A percentile compares a stretch with the other conserved stretches of the same genome.
phyloP scores from a whole-genome alignment of 306 rosid genomes.

The Dalbergia oliveri region DNA sequence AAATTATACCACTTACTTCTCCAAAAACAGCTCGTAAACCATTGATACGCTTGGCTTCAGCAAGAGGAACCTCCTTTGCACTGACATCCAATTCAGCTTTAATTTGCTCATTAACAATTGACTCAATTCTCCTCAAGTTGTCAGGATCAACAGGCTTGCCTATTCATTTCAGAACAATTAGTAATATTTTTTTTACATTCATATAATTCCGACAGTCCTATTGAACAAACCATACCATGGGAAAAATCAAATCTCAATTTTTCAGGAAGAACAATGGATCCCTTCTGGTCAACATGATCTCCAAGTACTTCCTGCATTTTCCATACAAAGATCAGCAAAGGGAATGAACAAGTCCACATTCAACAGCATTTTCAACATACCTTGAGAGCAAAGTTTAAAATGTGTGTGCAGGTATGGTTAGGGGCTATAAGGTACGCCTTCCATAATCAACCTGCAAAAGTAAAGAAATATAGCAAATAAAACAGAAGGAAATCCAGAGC shows the following conservation, averaged over 20 bases:
- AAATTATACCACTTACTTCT: conserved; percentile 67
- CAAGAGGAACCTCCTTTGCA: conserved; percentile 77
- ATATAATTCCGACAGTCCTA: conserved; percentile 34
- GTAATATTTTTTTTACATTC: conserved; percentile 1
- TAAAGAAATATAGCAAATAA: conserved; percentile 37
- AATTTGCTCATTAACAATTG: conserved; percentile 90
- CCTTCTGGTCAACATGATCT: conserved; percentile 90
- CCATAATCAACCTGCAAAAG: conserved; percentile 82
- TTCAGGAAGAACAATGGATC: conserved; percentile 98
- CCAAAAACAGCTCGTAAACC: conserved; percentile 99
- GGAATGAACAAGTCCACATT: conserved; percentile 15
- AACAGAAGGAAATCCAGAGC: not conserved
- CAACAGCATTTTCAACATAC: conserved; percentile 55
- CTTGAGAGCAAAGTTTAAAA: conserved; percentile 97
- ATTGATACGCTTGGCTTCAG: conserved; percentile 78
- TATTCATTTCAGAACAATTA: conserved; percentile 53
- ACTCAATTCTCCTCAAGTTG: conserved; percentile 80
- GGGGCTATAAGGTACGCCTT: conserved; percentile 91
- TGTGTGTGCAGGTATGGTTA: conserved; percentile 98
- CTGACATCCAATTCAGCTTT: conserved; percentile 78
- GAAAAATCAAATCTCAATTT: conserved; percentile 97
- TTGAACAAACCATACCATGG: conserved; percentile 69
- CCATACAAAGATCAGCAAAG: conserved; percentile 7
- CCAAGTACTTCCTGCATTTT: conserved; percentile 91
- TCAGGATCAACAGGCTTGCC: conserved; percentile 92